Evolutionary conservation across 352 stramenopile species (phyloP).

Genomic region (Globisporangium cederbergense): DNA sequence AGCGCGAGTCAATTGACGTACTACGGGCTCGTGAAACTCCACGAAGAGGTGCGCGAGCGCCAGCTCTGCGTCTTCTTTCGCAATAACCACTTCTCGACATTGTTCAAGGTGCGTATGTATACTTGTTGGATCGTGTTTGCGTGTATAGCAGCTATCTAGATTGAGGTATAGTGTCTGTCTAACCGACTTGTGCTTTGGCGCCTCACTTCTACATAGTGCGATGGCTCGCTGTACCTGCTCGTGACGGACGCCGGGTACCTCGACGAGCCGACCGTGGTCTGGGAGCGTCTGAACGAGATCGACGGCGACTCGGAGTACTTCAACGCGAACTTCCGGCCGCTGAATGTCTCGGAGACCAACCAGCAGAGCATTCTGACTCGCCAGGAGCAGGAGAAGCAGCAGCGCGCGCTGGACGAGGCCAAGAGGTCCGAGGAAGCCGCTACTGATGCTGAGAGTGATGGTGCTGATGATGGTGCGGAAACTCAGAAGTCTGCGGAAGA

Average conservation of each 20-base stretch:
- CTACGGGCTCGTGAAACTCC: constrained; percentile 90
- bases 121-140: background rate
- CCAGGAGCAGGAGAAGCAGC: constrained; percentile 36
- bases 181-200: background rate
- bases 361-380: constrained; percentile 68
- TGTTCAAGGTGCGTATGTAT: constrained; percentile 85
- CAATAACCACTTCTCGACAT: constrained; percentile 98
- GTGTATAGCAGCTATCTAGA: background rate
- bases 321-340: constrained; percentile 55
- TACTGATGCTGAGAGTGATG: background rate
- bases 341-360: constrained; percentile 62
- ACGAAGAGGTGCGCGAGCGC: constrained; percentile 89
- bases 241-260: constrained; percentile 97
- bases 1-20: constrained; percentile 94
- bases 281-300: constrained; percentile 93
- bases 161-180: background rate
- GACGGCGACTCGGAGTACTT: constrained; percentile 82
- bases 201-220: constrained; percentile 39
- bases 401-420: constrained; percentile 21
- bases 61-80: constrained; percentile 97
- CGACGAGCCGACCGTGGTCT: constrained; percentile 91
- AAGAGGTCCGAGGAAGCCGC: constrained; percentile 1
- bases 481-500: constrained; percentile 13
- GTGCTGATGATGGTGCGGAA: background rate
- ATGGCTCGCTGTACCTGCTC: constrained; percentile 93